A percentile compares a stretch with the other conserved stretches of the same genome.
phyloP scores from a whole-genome alignment of 2,329 filamentous ascomycete species.

The Calonectria honghensis region DNA sequence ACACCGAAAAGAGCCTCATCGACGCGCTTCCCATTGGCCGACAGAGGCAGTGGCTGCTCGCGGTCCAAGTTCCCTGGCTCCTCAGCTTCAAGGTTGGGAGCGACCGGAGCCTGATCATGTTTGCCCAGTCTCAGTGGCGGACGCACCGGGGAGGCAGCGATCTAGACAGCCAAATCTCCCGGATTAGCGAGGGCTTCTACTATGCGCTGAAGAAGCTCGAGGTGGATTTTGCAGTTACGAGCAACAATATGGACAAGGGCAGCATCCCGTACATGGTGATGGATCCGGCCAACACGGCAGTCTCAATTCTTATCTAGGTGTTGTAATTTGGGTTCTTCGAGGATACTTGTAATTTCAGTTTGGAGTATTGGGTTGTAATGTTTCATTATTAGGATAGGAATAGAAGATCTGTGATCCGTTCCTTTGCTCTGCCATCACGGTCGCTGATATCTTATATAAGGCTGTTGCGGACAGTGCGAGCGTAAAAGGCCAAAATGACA shows the following conservation, averaged over 20 bases:
- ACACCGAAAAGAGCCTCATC: conserved; percentile 57
- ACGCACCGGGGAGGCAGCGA: conserved; percentile 54
- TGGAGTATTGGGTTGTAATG: not conserved
- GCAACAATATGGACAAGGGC: conserved; percentile 57
- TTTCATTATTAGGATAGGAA: not conserved
- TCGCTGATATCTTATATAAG: not conserved
- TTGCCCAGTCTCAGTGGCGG: conserved; percentile 62
- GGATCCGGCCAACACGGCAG: conserved; percentile 61
- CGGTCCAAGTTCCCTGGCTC: conserved; percentile 66
- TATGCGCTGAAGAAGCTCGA: conserved; percentile 54
- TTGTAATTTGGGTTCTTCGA: not conserved
- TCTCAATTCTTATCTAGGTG: conserved; percentile 53
- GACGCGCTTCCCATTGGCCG: conserved; percentile 64
- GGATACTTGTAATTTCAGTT: not conserved
- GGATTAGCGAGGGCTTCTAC: conserved; percentile 52
- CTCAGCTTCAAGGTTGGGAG: conserved; percentile 65
- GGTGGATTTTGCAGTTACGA: conserved; percentile 56
- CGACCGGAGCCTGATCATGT: conserved; percentile 63
- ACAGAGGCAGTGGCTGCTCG: conserved; percentile 66
- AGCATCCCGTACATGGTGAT: conserved; percentile 62
- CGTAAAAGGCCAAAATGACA: not conserved
- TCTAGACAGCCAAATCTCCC: conserved; percentile 38
- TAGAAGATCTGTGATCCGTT: not conserved
- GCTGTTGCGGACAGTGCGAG: not conserved
- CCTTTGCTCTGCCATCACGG: not conserved